Base-by-base conservation (phyloP, 2,329 filamentous ascomycete species). In the Fusarium agapanthi region DNA sequence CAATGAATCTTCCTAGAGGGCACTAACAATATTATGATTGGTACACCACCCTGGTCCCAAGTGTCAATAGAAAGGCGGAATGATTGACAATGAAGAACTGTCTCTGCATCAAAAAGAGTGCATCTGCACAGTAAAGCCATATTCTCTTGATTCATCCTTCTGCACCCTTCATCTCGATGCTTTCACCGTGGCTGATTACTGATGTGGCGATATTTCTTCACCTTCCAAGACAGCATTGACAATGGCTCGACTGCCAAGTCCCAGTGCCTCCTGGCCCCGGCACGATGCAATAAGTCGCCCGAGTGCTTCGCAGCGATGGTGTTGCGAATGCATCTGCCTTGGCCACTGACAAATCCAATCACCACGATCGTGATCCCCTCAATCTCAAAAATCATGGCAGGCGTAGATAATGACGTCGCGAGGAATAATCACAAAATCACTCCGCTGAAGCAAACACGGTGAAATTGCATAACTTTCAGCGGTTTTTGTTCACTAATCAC, bases 1-100 rank as follows among this genome's bases (percentile, higher is more conserved):
- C 20, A 53, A 53, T 38, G 0, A 11, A 13, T 7, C 4, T 4
- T 16, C 1, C 11, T n/a, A 0, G 8, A 18, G 1, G 0, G 10
- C 20, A 54, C 50, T 54, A 54, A 28, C 50, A 54, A 28, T 28
- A 40, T 38, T 54, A 2, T 28, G 11, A 54, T 54, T 54, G 34
- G 50, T 6, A 7, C 7, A 40, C 2, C 8, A n/a, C 24, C 50
- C 50, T n/a, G n/a, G 50, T 53, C 18, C 5, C 5, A n/a, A 6
- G 10, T 54, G 34, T 54, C 50, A 40, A 40, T 11, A n/a, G 24
- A 54, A 51, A 40, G 34, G 50, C 34, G 50, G 50, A 54, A 40
- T 7, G 20, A 40, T 40, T 18, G 11, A 18, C 3, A 54, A 28
- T 7, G 34, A 28, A 16, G 20, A 38, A 2, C 14, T 10, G 34